Evolutionary conservation across 2,329 filamentous ascomycete species (phyloP), one percentile per base, ranked within the genome.

Genomic region (Trichophyton equinum): DNA sequence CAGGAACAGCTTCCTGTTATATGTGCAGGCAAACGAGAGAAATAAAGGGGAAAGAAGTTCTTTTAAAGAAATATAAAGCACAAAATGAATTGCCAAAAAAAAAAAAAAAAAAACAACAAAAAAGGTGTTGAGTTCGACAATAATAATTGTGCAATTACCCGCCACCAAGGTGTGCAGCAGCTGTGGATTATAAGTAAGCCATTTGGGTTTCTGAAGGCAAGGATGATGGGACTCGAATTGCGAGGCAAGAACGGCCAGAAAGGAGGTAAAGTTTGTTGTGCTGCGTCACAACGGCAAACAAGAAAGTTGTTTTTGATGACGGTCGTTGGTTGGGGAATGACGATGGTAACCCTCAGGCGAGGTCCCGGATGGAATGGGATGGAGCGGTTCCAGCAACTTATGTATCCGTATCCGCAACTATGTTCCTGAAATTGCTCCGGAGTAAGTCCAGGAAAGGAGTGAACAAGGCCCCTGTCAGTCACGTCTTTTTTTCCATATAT

Each of bases 161-260:
- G 51, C 51, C 51, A 36, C 51, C 15, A 55, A 55, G 51, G 51
- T 55, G 51, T 55, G 51, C 51, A 55, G 49, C 33, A 55, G 27
- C 15, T 36, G 51, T 55, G 51, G 51, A n/a, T 55, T 55, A 55
- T 55, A 55, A 36, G 15, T n/a, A 55, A 36, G 51, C 30, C 51
- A 55, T 55, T 55, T 55, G 51, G 51, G 51, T 55, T 55, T 55
- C n/a, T 36, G 51, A 55, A 55, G 51, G 51, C 51, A 55, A 55
- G 51, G 51, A 55, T 55, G 51, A 30, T 55, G 51, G 38, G 30
- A 55, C 51, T 55, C 15, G 51, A 36, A 55, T 55, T 55, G 27
- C 51, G 27, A 55, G 51, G 22, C 27, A 55, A 55, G 51, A 55
- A 55, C 27, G 51, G 51, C 51, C 30, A 33, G 30, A 55, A 36